A percentile compares a stretch with the other conserved stretches of the same genome.
Evolutionary conservation across 306 rosid species (phyloP).

Genomic region (Purshia tridentata): DNA sequence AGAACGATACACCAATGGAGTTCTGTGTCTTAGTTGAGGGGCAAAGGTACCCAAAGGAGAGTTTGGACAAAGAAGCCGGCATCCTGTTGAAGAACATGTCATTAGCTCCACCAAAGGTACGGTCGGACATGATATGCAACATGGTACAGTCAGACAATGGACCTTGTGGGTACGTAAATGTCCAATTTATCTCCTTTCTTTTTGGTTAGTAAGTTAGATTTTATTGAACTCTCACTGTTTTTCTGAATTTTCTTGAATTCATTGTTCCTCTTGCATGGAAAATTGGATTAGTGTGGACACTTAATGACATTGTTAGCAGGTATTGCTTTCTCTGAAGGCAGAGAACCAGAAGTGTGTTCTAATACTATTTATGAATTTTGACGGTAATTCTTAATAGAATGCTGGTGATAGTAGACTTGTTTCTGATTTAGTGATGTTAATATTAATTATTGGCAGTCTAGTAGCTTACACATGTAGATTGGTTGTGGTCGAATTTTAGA

Average conservation of each 20-base stretch:
- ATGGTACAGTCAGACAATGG: conserved; percentile 64
- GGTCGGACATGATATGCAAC: conserved; percentile 40
- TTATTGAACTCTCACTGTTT: not conserved
- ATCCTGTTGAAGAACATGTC: conserved; percentile 45
- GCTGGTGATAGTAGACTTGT: not conserved
- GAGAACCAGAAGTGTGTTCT: not conserved
- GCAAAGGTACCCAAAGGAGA: conserved; percentile 64
- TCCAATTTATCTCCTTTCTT: not conserved
- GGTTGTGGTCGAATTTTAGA: not conserved
- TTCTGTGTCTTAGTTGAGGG: conserved; percentile 69
- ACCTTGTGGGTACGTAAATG: conserved; percentile 63
- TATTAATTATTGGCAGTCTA: not conserved
- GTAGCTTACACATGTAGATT: not conserved
- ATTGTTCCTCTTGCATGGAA: not conserved
- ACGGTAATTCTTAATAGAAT: not conserved
- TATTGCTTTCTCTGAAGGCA: not conserved
- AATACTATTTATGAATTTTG: not conserved
- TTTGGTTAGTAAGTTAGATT: not conserved
- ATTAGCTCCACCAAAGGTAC: conserved; percentile 34
- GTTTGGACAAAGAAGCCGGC: conserved; percentile 37
- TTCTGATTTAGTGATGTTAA: not conserved
- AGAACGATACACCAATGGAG: conserved; percentile 68
- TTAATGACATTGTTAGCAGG: not conserved
- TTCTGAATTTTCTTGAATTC: not conserved
- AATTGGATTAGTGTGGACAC: not conserved